Conservation (phyloP, 495 filamentous ascomycete genomes). For the Poronia punctata region DNA sequence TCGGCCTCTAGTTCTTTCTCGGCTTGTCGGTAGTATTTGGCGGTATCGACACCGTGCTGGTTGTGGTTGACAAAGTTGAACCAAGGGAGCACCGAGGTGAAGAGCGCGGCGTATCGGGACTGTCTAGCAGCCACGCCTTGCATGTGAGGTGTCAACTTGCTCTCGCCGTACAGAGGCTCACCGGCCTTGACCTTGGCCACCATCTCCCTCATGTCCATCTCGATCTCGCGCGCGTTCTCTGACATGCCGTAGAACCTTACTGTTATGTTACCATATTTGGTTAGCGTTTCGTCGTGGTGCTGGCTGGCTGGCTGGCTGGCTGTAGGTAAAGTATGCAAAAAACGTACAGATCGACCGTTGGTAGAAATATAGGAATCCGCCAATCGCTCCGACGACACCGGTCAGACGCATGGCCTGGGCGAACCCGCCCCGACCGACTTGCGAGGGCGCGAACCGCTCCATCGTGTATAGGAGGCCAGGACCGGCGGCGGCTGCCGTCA, state of each 20-base stretch:
- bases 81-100: slow-evolving; percentile 80
- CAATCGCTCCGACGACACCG: slow-evolving; percentile 59
- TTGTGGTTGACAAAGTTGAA: slow-evolving; percentile 97
- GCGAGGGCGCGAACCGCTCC: slow-evolving; percentile 78
- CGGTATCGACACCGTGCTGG: slow-evolving; percentile 95
- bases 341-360: slow-evolving; percentile 55
- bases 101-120: slow-evolving; percentile 80
- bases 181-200: slow-evolving; percentile 87
- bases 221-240: slow-evolving; percentile 84
- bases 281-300: not conserved
- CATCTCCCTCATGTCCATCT: slow-evolving; percentile 98
- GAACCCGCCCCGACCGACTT: slow-evolving; percentile 72
- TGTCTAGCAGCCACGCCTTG: slow-evolving; percentile 91
- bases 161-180: slow-evolving; percentile 83
- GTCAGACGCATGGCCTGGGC: slow-evolving; percentile 73
- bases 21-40: slow-evolving; percentile 96
- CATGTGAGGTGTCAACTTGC: slow-evolving; percentile 70
- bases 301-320: not conserved
- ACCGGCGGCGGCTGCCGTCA: slow-evolving; percentile 54
- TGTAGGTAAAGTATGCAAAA: not conserved
- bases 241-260: slow-evolving; percentile 90
- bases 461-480: slow-evolving; percentile 66
- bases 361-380: slow-evolving; percentile 76
- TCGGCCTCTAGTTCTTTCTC: slow-evolving; percentile 88
- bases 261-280: slow-evolving; percentile 22